Base-by-base conservation (phyloP, 2,329 filamentous ascomycete species). In the Hymenoscyphus albidus region DNA sequence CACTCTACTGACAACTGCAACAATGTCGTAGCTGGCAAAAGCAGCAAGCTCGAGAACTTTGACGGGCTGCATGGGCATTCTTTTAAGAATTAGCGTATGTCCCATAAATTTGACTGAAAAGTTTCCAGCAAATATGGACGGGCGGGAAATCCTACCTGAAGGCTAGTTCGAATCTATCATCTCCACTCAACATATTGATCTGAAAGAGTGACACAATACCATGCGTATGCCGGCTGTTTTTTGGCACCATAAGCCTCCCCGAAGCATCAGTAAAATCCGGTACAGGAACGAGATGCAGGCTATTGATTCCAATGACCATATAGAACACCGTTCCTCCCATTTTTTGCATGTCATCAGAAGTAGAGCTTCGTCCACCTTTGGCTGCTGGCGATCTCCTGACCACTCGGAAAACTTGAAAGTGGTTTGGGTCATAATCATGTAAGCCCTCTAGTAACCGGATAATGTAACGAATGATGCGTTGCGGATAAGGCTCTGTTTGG, bases 321-420 rank as follows among this genome's bases (percentile, higher is more conserved):
- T 90, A 90, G 75, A 85, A 90, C 31, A 89, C 83, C 10, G 83
- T 85, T 10, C 87, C 85, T 48, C 83, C 82, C 35, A 87, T 76
- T 71, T 90, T 90, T 59, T 85, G 81, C 55, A 90, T 75, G 69
- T 91, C 88, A 65, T 91, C 88, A 16, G 84, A 83, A 7, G 88
- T 59, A 27, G 62, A 88, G 2, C 85, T 82, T 62, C 84, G 79
- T 27, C 80, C 78, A 39, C 78, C 77, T 75, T 88, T 88, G 59
- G 71, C 61, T 68, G 80, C 79, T 13, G 81, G 77, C n/a, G 83
- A 80, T 67, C 88, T 83, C 71, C 88, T 84, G 32, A 90, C 85
- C 9, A 89, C 87, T 66, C 87, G 85, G 77, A 88, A 91, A 70
- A 91, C 84, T 67, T 84, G 83, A 74, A 90, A 90, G 67, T 85